Evolutionary conservation across 148 eudicot genomes (phyloP).

Genomic region (Fagopyrum homotropicum): DNA sequence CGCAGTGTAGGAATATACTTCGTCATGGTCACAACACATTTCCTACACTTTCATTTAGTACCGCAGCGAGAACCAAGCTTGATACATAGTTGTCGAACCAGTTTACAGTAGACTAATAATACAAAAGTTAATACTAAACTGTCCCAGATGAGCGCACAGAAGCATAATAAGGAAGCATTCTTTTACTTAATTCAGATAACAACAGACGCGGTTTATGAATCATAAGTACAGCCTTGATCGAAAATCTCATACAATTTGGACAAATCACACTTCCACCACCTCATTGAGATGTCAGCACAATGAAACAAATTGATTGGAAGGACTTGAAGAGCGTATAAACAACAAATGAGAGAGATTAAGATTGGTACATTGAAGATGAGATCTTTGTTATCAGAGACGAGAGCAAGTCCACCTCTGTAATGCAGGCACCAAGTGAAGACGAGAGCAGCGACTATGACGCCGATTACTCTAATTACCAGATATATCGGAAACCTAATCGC

Average conservation of each 20-base stretch:
- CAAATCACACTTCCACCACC: not conserved
- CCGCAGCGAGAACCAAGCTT: not conserved
- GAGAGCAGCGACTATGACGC: slow-evolving; percentile 38
- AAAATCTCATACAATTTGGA: not conserved
- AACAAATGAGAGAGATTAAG: not conserved
- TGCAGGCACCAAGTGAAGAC: slow-evolving; percentile 63
- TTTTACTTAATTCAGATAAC: not conserved
- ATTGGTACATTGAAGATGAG: slow-evolving; percentile 76
- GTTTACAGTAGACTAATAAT: not conserved
- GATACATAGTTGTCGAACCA: too few relatives aligned
- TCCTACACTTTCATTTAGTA: not conserved
- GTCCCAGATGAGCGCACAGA: not conserved
- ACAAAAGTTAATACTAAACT: not conserved
- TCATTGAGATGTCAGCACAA: not conserved
- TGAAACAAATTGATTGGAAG: not conserved
- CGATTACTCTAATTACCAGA: slow-evolving; percentile 51
- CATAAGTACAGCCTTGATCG: not conserved
- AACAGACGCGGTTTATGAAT: not conserved
- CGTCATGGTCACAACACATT: not conserved
- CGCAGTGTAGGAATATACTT: not conserved
- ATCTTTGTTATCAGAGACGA: slow-evolving; percentile 56
- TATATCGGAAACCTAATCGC: slow-evolving; percentile 62
- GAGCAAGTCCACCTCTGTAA: slow-evolving; percentile 82
- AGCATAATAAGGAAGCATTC: not conserved
- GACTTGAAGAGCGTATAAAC: not conserved